Evolutionary conservation across 2,329 filamentous ascomycete species (phyloP), one percentile per base, ranked within the genome.

Genomic region (Aspergillus floridensis): DNA sequence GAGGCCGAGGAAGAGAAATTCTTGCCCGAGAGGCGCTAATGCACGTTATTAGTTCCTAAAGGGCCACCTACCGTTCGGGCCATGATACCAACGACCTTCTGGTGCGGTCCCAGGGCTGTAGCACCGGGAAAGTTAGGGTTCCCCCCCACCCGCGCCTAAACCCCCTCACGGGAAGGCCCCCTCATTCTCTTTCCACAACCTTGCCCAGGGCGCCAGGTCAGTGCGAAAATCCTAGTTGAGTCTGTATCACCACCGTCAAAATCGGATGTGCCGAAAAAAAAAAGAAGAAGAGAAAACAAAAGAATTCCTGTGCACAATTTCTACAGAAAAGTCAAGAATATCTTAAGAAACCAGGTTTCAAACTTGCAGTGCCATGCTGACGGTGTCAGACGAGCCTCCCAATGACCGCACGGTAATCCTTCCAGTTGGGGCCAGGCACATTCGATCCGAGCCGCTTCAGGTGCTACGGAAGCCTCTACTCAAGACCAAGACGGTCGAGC

Each of bases 11-110:
- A 44, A 44, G n/a, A 35, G 21, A 24, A 35, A 12, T 19, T 22
- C 65, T 60, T 64, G 67, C 65, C 69, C 66, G 66, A 65, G 65
- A 63, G 62, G 59, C 72, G 69, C 73, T 75, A 74, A 75, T 74
- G 73, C 73, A 74, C 66, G 68, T 72, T 74, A 67, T 35, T 35
- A 35, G 26, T 71, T 72, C 68, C 32, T 70, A 65, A 53, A 60
- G 57, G 48, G 56, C 59, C 57, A 64, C 62, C 41, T 56, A 64
- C 62, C 46, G 59, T 64, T 63, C 60, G 59, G 53, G 53, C 51
- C 56, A 59, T 57, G 46, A 56, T 50, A 59, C 57, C 53, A 19
- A 44, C 14, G 56, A 52, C 51, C 53, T 59, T 47, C 57, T 61
- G 64, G 60, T 53, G 59, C 62, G 63, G 66, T 68, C 69, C 73